Evolutionary conservation across 257 asterid species (phyloP), one percentile per base, ranked within the genome.

Genomic region (Paulownia fortunei): DNA sequence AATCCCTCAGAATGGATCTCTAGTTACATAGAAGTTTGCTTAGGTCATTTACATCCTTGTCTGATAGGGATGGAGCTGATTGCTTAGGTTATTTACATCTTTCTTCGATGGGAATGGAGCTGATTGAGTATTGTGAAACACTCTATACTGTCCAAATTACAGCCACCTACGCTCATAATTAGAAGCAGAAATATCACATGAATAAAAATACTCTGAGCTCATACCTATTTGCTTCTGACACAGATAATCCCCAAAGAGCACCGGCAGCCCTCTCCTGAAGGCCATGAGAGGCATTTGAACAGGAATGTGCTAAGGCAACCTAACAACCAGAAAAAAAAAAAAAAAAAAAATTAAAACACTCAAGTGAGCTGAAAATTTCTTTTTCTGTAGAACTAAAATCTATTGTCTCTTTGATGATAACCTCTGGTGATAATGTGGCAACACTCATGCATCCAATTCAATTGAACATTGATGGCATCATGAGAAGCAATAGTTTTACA

Each of bases 181-280:
- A 67, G 49, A 68, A 61, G 73, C 56, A 67, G 47, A 69, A 41
- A 23, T 21, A 63, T 68, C 23, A 64, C 18, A 77, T 34, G 34
- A 59, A 70, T 47, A 10, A 41, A 19, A 51, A 26, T 16, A 62
- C 42, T 51, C 13, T 9, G 73, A 58, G 76, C 65, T 39, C 54
- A 21, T 72, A 92, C 98, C 97, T 94, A 83, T 94, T 92, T 67
- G 94, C 85, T 91, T 94, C 94, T 10, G 94, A 89, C 49, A 87
- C 92, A 0, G 94, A 89, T 81, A 89, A 78, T 71, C 91, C 91
- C 91, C 94, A 89, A 0, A 85, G 84, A 60, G 94, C 94, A 84
- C 94, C 94, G 5, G 94, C 94, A 74, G 94, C 94, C 76, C 94
- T 87, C 83, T 87, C 92, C 78, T 87, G 94, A 74, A 89, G 92